Evolutionary conservation across 352 stramenopile genomes (phyloP).

Genomic region (Globisporangium radiosum): DNA sequence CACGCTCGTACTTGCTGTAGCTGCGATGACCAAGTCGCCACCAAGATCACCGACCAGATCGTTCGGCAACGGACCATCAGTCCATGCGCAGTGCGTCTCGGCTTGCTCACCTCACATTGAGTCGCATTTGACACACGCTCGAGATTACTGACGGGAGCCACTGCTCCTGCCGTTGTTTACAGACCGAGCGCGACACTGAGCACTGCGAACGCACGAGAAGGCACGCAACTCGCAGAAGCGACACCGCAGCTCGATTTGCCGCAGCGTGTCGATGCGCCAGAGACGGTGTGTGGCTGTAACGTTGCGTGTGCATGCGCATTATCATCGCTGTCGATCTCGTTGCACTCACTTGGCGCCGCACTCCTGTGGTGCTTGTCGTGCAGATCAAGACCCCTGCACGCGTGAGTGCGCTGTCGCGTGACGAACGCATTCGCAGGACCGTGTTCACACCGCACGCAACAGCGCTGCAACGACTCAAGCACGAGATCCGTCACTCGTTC

Average conservation of each 20-base stretch:
- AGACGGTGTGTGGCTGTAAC: constrained; percentile 28
- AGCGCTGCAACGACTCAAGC: constrained; percentile 39
- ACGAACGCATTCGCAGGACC: constrained; percentile 66
- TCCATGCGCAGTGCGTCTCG: neutral
- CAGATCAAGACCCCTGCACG: constrained; percentile 75
- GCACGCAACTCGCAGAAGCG: constrained; percentile 69
- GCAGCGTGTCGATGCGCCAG: constrained; percentile 66
- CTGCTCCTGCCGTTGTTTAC: no score
- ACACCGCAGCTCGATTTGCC: constrained; percentile 71
- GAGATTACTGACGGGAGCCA: no score
- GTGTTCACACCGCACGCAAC: constrained; percentile 65
- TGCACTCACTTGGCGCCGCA: neutral
- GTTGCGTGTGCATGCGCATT: neutral
- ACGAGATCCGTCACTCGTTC: constrained; percentile 35
- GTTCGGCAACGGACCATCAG: constrained; percentile 14
- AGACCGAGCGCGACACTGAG: constrained; percentile 59
- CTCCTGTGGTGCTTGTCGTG: neutral
- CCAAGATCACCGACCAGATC: constrained; percentile 49
- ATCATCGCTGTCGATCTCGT: neutral
- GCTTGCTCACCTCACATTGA: neutral
- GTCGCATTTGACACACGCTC: no score
- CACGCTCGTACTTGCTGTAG: no score
- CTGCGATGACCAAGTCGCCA: constrained; percentile 20
- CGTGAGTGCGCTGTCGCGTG: constrained; percentile 37
- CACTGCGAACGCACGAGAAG: constrained; percentile 43